Conservation (phyloP, 1,139 yeast genomes). For the Candida tropicalis region DNA sequence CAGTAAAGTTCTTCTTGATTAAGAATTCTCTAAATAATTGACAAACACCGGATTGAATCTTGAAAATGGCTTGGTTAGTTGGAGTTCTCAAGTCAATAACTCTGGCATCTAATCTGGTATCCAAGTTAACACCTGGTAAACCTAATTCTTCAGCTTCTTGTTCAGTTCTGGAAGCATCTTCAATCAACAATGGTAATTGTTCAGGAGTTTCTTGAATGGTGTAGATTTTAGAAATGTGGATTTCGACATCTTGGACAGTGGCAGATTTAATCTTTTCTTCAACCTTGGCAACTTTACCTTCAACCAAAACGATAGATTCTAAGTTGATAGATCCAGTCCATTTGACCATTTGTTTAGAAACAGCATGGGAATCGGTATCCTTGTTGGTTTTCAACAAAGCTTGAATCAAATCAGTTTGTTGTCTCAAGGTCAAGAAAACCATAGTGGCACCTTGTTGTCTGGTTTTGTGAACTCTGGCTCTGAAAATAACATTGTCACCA, state of each 20-base stretch:
- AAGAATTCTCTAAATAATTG: conserved; percentile 88
- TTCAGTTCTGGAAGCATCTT: conserved; percentile 95
- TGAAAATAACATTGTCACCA: conserved; percentile 77
- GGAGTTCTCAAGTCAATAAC: conserved; percentile 96
- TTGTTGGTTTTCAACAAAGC: conserved; percentile 72
- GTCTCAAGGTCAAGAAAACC: conserved; percentile 89
- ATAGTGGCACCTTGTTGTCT: conserved; percentile 97
- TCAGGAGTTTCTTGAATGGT: conserved; percentile 88
- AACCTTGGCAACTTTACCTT: conserved; percentile 81
- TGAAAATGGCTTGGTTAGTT: conserved; percentile 96
- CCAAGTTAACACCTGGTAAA: conserved; percentile 91
- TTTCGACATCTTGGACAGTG: conserved; percentile 88
- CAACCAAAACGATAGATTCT: conserved; percentile 90
- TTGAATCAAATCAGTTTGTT: conserved; percentile 80
- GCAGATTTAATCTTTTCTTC: conserved; percentile 89
- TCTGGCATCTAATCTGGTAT: conserved; percentile 92
- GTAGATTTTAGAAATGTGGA: conserved; percentile 71
- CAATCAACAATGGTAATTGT: conserved; percentile 89
- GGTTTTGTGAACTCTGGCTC: conserved; percentile 92
- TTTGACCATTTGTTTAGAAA: conserved; percentile 95
- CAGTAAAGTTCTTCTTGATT: conserved; percentile 67
- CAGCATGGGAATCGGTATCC: conserved; percentile 56
- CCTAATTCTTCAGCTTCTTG: conserved; percentile 92
- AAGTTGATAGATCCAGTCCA: conserved; percentile 87
- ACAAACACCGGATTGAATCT: conserved; percentile 88